These are phyloP conservation scores for Aspergillus kassunensis DNA, from an alignment of 495 filamentous ascomycete genomes.

Conservation along the genomic window DNA sequence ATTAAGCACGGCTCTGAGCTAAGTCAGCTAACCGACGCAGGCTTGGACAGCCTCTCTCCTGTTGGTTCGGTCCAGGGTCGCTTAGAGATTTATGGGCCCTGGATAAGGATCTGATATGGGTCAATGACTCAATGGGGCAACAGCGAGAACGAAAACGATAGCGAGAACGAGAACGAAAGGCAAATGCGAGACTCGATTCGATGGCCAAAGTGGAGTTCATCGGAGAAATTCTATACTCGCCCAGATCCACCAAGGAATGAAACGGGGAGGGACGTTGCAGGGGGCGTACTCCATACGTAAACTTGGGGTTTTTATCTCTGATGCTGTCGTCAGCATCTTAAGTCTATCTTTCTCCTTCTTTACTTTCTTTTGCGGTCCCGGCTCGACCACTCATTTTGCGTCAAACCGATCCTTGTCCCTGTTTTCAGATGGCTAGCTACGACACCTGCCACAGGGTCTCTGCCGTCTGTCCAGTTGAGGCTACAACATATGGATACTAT, in stretches of 20 bases:
- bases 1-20: too few relatives aligned
- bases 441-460: constrained; percentile 45
- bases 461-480: constrained; percentile 51
- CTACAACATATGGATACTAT: constrained; percentile 64
- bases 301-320: too few relatives aligned
- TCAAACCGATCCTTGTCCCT: not conserved
- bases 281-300: not conserved
- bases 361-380: not conserved
- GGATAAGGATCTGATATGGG: not conserved
- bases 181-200: constrained; percentile 11
- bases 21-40: too few relatives aligned
- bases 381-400: not conserved
- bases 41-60: not conserved
- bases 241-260: constrained; percentile 8
- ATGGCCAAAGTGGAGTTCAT: constrained; percentile 14
- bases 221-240: constrained; percentile 8
- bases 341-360: too few relatives aligned
- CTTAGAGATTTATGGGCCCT: not conserved
- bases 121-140: not conserved
- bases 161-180: constrained; percentile 9
- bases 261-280: too few relatives aligned
- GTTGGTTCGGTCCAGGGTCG: too few relatives aligned
- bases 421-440: constrained; percentile 21
- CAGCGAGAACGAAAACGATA: constrained; percentile 21
- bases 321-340: too few relatives aligned